phyloP scores from a whole-genome alignment of 2,329 filamentous ascomycete genomes.

The Monosporascus sp. region DNA sequence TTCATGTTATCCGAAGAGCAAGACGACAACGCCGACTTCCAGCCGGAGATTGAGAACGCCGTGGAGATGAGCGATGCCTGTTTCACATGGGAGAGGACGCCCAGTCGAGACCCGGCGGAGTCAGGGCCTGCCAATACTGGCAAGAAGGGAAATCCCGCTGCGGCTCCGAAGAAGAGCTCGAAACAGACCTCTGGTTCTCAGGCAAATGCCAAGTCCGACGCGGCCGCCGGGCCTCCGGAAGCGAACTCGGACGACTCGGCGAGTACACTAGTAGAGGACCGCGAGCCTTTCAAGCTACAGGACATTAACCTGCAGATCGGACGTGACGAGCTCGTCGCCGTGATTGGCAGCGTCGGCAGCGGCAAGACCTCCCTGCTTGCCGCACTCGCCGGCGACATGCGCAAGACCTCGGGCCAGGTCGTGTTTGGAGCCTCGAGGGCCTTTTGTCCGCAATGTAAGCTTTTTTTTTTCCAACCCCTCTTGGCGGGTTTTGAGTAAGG shows the following conservation, averaged over 20 bases:
- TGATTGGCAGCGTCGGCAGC: conserved; percentile 85
- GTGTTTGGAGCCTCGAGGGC: conserved; percentile 74
- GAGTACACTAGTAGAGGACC: conserved; percentile 53
- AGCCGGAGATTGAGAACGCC: conserved; percentile 58
- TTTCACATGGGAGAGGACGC: conserved; percentile 82
- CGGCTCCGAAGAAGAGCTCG: conserved; percentile 29
- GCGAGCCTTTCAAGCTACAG: conserved; percentile 68
- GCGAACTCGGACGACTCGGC: conserved; percentile 46
- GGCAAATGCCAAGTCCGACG: conserved; percentile 13
- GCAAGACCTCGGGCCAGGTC: conserved; percentile 69
- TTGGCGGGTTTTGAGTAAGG: too few species aligned
- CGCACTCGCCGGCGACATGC: conserved; percentile 90
- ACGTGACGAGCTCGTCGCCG: conserved; percentile 72
- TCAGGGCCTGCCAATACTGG: conserved; percentile 41
- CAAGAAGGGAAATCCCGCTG: conserved; percentile 39
- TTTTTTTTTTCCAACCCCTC: too few species aligned
- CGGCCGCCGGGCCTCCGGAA: conserved; percentile 31
- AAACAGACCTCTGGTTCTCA: conserved; percentile 16
- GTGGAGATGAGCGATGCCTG: conserved; percentile 67
- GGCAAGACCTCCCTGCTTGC: conserved; percentile 88
- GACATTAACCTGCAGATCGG: conserved; percentile 64
- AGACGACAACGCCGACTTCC: conserved; percentile 59
- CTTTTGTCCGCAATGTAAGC: conserved; percentile 76
- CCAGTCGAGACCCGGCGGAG: conserved; percentile 48
- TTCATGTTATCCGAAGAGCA: conserved; percentile 85